Evolutionary conservation across 108 stramenopile species (phyloP), one percentile per base, ranked within the genome.

Genomic region (Pseudonitzschia pungens): DNA sequence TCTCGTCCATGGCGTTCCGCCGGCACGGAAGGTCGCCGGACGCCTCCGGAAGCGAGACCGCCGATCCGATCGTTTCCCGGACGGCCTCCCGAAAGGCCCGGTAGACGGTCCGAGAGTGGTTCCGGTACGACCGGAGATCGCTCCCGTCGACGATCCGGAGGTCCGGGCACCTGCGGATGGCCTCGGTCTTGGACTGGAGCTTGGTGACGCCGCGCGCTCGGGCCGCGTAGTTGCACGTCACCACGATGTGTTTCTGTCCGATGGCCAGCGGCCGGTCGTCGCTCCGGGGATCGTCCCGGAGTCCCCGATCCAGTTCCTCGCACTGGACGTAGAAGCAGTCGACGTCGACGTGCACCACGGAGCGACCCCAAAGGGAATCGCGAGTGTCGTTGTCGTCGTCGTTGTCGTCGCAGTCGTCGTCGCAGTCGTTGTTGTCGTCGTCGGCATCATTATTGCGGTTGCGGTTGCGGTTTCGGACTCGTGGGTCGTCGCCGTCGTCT

Each of bases 271-370:
- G 84, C 24, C 76, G 78, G 32, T 27, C 26, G 32, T 27, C 1
- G 78, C 54, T 48, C 45, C 31, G 3, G 32, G 36, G 20, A 32
- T 50, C 48, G 7, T 44, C 16, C 31, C 73, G 71, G 22, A 83
- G 29, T 9, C 65, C 55, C 8, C 82, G 74, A 67, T 84, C 84
- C 26, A 84, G 51, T 62, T 83, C 74, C 72, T 85, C 87, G 63
- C 84, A 84, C 71, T 87, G 87, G 64, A 83, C 84, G 64, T 87
- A 87, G 44, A 87, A 87, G 44, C 81, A 83, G 65, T 87, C 87
- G n/a, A 87, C 68, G 54, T 87, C 87, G 55, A 87, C 66, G 73
- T 87, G 87, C 21, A 87, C 18, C 54, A 87, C 70, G 54, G 58
- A 72, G 14, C 71, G 71, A 40, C 5, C 10, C 77, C 77, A 78